Evolutionary conservation across 2,329 filamentous ascomycete genomes (phyloP), one percentile per base, ranked within the genome.

Genomic region (Hypoxylon sp.): DNA sequence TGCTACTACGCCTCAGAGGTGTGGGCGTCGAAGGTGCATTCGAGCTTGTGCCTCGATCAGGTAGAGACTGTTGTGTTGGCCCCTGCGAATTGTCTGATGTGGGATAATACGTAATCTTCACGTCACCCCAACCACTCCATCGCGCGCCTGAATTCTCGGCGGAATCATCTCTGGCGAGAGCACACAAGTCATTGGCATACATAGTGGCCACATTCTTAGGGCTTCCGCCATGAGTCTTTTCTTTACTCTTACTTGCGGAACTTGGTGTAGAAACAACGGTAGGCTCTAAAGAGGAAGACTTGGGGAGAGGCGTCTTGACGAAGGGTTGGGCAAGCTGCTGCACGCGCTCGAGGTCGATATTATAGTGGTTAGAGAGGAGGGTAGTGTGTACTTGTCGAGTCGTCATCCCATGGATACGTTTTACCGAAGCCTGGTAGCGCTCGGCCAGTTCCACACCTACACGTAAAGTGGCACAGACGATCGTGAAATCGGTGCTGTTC

Each of bases 361-460:
- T 90, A 79, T 91, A 99, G 79, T 99, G 96, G 68, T 94, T 94
- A 23, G 90, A 87, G 53, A 97, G 83, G 51, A 97, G 82, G 29
- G 89, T 88, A 41, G 88, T 87, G 75, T 92, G 91, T 46, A 94
- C 85, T 71, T 90, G 84, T 50, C 87, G 87, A 25, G 84, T 86
- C 12, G 89, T 84, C 63, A 87, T 87, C n/a, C 85, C 83, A 43
- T 75, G 73, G 54, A 91, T 84, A 25, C 93, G 89, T 79, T 94
- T 93, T 66, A 96, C 90, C 16, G 94, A 94, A 8, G 92, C 93
- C 78, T 97, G 91, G 73, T 97, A 99, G 72, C 96, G 89, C 80
- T 97, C 93, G 11, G 96, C 95, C 66, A 99, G 84, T 76, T 95
- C 92, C 41, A 95, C 89, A 29, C 90, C 90, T 65, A 99, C 88